phyloP scores from a whole-genome alignment of 2,329 filamentous ascomycete genomes.

The Ustilaginoidea virens region DNA sequence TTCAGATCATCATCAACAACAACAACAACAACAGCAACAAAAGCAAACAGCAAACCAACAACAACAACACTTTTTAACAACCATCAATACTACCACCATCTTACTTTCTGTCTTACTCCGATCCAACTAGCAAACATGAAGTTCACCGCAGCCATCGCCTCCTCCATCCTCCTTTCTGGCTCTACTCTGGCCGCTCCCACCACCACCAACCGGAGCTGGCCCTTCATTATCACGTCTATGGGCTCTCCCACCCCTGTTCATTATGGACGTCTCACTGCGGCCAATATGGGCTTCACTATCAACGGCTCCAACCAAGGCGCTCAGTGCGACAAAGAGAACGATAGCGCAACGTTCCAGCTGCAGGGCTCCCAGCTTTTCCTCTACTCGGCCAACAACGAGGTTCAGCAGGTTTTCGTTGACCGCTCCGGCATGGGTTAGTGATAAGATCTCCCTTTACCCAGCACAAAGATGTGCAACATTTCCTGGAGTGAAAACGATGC shows the following conservation, averaged over 20 bases:
- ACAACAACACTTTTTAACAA: too few species aligned
- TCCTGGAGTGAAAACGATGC: background rate
- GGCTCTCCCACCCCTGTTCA: constrained; percentile 34
- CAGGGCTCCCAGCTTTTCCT: constrained; percentile 30
- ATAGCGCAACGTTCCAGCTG: constrained; percentile 35
- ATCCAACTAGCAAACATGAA: constrained; percentile 16
- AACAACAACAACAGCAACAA: too few species aligned
- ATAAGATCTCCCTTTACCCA: too few species aligned
- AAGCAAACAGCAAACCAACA: too few species aligned
- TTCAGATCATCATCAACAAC: too few species aligned
- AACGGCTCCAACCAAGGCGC: constrained; percentile 30
- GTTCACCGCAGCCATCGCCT: constrained; percentile 11
- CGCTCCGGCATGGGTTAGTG: constrained; percentile 40
- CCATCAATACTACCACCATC: background rate
- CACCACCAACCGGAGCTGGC: constrained; percentile 13
- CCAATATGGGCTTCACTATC: constrained; percentile 27
- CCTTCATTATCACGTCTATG: constrained; percentile 34
- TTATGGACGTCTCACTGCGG: constrained; percentile 27
- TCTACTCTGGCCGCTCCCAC: constrained; percentile 13
- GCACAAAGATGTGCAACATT: too few species aligned
- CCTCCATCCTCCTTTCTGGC: constrained; percentile 12
- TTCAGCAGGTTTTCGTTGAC: constrained; percentile 37
- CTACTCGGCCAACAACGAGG: constrained; percentile 21
- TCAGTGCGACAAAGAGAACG: constrained; percentile 26
- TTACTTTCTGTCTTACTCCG: too few species aligned